Evolutionary conservation across 2,329 filamentous ascomycete genomes (phyloP).

Genomic region (Pseudonectria foliicola): DNA sequence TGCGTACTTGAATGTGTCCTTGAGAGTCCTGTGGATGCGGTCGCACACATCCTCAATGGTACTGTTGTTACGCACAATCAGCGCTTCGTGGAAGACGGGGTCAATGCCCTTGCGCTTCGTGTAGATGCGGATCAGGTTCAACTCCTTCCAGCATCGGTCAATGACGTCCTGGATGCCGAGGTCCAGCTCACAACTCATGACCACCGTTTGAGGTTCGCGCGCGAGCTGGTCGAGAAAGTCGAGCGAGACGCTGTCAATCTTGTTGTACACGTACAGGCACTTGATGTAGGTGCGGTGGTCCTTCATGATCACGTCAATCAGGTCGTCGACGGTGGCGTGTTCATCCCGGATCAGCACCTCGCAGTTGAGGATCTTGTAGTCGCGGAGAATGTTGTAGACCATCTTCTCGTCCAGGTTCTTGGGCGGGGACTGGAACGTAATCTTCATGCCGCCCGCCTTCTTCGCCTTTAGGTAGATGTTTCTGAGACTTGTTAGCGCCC

Average conservation of each 20-base stretch:
- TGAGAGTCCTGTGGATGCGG: constrained; percentile 83
- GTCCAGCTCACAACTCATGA: constrained; percentile 97
- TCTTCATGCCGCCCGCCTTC: constrained; percentile 97
- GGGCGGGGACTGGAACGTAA: constrained; percentile 84
- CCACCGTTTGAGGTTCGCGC: constrained; percentile 84
- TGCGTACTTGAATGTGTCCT: constrained; percentile 99
- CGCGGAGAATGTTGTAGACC: constrained; percentile 92
- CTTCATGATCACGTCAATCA: constrained; percentile 99
- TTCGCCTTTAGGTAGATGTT: constrained; percentile 98
- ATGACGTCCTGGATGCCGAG: constrained; percentile 90
- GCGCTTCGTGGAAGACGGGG: constrained; percentile 80
- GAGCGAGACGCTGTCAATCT: constrained; percentile 90
- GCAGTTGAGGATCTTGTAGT: constrained; percentile 98
- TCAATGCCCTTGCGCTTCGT: constrained; percentile 93
- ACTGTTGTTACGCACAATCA: constrained; percentile 84
- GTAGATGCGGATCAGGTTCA: constrained; percentile 85
- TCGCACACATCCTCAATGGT: constrained; percentile 97
- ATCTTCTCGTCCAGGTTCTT: constrained; percentile 96
- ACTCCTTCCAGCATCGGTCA: constrained; percentile 89
- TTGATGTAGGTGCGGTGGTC: constrained; percentile 96
- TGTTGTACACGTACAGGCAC: constrained; percentile 98
- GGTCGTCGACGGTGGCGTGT: constrained; percentile 90
- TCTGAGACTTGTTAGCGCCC: constrained; percentile 34
- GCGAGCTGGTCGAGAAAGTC: constrained; percentile 91
- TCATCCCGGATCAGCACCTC: constrained; percentile 95